A percentile compares a stretch with the other conserved stretches of the same genome.
phyloP scores from a whole-genome alignment of 2,329 filamentous ascomycete genomes.

The Colletotrichum caudatum region DNA sequence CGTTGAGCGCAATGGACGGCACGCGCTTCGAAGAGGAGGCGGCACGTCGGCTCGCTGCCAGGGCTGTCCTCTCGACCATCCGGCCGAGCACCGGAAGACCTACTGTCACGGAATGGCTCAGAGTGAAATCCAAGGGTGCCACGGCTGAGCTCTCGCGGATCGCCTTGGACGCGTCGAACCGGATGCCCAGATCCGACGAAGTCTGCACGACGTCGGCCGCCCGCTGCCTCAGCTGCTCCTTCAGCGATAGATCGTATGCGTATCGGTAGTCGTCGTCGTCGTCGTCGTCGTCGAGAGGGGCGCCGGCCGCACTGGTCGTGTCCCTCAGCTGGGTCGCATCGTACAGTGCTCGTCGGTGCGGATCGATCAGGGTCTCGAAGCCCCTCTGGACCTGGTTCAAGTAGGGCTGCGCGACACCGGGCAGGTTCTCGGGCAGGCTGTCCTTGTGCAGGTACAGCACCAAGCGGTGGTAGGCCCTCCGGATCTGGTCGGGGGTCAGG shows the following conservation, averaged over 20 bases:
- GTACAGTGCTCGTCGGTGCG: conserved; percentile 56
- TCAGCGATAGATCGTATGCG: conserved; percentile 44
- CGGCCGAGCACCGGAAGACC: conserved; percentile 50
- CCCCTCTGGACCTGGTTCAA: conserved; percentile 57
- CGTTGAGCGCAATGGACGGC: conserved; percentile 30
- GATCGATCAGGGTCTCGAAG: conserved; percentile 62
- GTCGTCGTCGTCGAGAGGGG: conserved; percentile 38
- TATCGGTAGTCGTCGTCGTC: conserved; percentile 42
- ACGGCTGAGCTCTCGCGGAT: conserved; percentile 38
- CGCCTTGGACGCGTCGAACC: conserved; percentile 50
- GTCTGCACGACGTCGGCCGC: conserved; percentile 46
- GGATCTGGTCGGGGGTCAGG: conserved; percentile 53
- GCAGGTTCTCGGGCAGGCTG: conserved; percentile 54
- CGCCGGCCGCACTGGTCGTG: not conserved
- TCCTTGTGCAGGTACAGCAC: conserved; percentile 59
- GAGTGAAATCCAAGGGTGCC: conserved; percentile 53
- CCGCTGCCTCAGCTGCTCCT: conserved; percentile 44
- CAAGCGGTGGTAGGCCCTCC: conserved; percentile 59
- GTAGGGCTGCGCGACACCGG: conserved; percentile 55
- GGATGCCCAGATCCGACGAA: conserved; percentile 54
- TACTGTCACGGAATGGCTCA: conserved; percentile 55
- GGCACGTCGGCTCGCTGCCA: not conserved
- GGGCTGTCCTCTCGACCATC: conserved; percentile 42
- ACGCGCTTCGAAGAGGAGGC: conserved; percentile 40
- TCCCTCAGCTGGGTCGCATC: conserved; percentile 50